These are phyloP conservation scores for Diphasiastrum complanatum DNA, from an alignment of 83 land plant species.

Conservation along the genomic window DNA sequence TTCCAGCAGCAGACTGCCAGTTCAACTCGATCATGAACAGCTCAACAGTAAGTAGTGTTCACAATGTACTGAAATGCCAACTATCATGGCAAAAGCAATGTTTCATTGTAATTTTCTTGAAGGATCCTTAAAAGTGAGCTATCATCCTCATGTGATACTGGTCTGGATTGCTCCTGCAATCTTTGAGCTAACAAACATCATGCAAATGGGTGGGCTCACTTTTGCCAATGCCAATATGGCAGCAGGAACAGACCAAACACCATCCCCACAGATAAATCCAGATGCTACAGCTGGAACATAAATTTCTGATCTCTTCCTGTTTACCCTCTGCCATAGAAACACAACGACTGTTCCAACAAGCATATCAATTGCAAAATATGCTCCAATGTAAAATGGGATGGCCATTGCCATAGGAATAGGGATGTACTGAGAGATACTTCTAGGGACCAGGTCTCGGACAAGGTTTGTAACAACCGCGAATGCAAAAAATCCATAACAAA, in stretches of 20 bases:
- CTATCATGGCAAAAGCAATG: too few species aligned
- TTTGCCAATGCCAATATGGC: constrained; percentile 3
- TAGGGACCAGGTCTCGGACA: not conserved
- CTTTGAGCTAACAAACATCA: constrained; percentile 1
- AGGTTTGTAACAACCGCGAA: constrained; percentile 2
- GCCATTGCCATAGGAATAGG: constrained; percentile 24
- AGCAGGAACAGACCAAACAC: constrained; percentile 15
- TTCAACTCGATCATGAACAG: too few species aligned
- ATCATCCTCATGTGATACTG: too few species aligned
- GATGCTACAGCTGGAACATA: constrained; percentile 13
- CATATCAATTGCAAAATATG: constrained; percentile 16
- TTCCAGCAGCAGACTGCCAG: too few species aligned
- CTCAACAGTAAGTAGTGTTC: too few species aligned
- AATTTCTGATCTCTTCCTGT: constrained; percentile 6
- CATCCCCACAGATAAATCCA: constrained; percentile 17
- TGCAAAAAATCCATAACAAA: constrained; percentile 11
- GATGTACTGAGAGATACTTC: not conserved
- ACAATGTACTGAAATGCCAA: too few species aligned
- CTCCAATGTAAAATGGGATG: constrained; percentile 19
- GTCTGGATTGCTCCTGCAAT: too few species aligned
- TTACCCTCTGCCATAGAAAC: constrained; percentile 6
- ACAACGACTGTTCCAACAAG: constrained; percentile 10
- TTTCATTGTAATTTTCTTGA: too few species aligned
- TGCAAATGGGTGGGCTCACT: constrained; percentile 17
- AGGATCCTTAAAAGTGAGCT: too few species aligned